Conservation (phyloP, 1,284 basidiomycete species). For the Crepidotus sp. region DNA sequence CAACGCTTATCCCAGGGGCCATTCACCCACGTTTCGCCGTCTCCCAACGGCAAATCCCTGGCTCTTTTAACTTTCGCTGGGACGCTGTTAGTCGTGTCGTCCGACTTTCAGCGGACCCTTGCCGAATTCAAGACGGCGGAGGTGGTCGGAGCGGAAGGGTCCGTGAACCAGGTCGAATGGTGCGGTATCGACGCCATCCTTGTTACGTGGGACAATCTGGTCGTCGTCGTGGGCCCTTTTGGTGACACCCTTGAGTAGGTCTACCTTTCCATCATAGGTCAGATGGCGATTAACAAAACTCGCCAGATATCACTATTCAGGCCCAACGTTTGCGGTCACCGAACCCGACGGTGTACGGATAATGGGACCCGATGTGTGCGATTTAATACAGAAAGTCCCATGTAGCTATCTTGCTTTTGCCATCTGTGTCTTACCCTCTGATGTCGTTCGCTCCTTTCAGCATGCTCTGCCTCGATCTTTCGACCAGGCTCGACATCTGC, state of each 20-base stretch:
- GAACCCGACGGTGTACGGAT: constrained; percentile 87
- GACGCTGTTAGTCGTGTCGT: constrained; percentile 85
- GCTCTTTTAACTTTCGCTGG: constrained; percentile 73
- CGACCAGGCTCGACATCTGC: constrained; percentile 88
- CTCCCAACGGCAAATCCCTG: constrained; percentile 89
- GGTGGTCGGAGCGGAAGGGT: constrained; percentile 42
- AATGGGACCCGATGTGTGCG: constrained; percentile 70
- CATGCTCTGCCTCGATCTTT: constrained; percentile 75
- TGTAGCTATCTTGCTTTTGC: constrained; percentile 34
- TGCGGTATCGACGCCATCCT: constrained; percentile 94
- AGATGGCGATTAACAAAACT: constrained; percentile 5
- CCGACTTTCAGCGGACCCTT: constrained; percentile 84
- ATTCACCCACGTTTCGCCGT: constrained; percentile 79
- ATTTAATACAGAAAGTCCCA: constrained; percentile 91
- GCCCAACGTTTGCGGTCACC: constrained; percentile 69
- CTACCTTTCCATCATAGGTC: not conserved
- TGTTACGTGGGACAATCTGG: constrained; percentile 75
- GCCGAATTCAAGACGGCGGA: constrained; percentile 73
- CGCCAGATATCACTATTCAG: constrained; percentile 70
- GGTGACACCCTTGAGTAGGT: constrained; percentile 81
- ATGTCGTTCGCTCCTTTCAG: constrained; percentile 28
- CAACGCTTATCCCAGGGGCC: constrained; percentile 87
- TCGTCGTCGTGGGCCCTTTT: constrained; percentile 84
- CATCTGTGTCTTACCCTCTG: constrained; percentile 1
- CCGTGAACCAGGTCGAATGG: constrained; percentile 77